A percentile compares a stretch with the other conserved stretches of the same genome.
Evolutionary conservation across 1,139 yeast genomes (phyloP).

Genomic region (Yamadazyma jaroonii): DNA sequence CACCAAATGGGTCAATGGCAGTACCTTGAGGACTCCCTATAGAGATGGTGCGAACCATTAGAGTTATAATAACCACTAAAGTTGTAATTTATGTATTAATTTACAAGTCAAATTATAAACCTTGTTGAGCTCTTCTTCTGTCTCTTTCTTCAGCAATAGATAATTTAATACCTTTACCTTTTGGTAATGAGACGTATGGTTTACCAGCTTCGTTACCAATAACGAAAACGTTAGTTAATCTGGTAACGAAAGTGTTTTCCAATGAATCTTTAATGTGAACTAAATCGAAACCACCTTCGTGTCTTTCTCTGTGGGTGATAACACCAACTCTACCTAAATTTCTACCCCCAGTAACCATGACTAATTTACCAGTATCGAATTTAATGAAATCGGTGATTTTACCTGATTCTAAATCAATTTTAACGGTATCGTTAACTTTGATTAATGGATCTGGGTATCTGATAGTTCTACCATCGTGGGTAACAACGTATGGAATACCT

Average conservation of each 20-base stretch:
- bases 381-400: conserved; percentile 88
- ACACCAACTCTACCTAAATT: conserved; percentile 99
- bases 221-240: conserved; percentile 94
- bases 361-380: conserved; percentile 94
- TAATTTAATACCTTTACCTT: conserved; percentile 99
- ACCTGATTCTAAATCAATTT: conserved; percentile 93
- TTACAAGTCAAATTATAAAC: conserved; percentile 26
- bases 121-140: conserved; percentile 84
- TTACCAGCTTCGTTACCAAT: conserved; percentile 93
- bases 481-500: conserved; percentile 96
- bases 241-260: conserved; percentile 97
- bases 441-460: conserved; percentile 98
- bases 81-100: conserved; percentile 2
- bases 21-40: too few species aligned
- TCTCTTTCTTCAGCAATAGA: conserved; percentile 99
- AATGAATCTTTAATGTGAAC: conserved; percentile 97
- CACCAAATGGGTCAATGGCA: too few species aligned
- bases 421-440: conserved; percentile 96
- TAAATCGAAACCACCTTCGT: conserved; percentile 99
- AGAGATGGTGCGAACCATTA: too few species aligned
- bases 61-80: too few species aligned
- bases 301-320: conserved; percentile 97
- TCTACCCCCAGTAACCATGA: conserved; percentile 99
- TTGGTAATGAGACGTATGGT: conserved; percentile 97
- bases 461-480: conserved; percentile 99